phyloP scores from a whole-genome alignment of 2,329 filamentous ascomycete species.

The Dothidotthia symphoricarpi region DNA sequence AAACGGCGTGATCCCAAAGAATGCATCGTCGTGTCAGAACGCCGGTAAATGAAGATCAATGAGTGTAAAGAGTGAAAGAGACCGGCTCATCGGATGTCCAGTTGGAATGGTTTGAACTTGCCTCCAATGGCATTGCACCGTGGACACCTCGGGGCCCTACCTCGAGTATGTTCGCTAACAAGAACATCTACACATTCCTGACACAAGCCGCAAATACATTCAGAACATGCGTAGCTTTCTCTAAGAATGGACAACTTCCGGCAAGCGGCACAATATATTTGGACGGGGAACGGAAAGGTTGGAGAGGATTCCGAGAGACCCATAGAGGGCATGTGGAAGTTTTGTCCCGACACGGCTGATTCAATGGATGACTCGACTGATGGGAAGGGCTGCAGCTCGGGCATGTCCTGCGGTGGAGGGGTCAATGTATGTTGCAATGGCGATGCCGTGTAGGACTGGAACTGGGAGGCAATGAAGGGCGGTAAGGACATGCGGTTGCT shows the following conservation, averaged over 20 bases:
- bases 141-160: conserved; percentile 69
- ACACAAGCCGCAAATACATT: conserved; percentile 93
- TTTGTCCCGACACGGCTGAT: conserved; percentile 66
- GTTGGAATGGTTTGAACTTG: conserved; percentile 79
- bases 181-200: conserved; percentile 81
- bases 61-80: conserved; percentile 5
- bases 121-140: conserved; percentile 76
- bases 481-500: conserved; percentile 61
- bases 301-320: conserved; percentile 62
- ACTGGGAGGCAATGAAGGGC: conserved; percentile 52
- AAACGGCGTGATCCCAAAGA: not conserved
- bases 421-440: conserved; percentile 88
- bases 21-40: conserved; percentile 11
- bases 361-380: conserved; percentile 81
- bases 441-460: conserved; percentile 77
- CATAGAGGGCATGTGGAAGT: conserved; percentile 58
- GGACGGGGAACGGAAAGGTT: conserved; percentile 53
- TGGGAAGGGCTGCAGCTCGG: conserved; percentile 69
- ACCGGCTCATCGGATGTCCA: conserved; percentile 67
- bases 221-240: conserved; percentile 89
- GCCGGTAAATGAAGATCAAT: conserved; percentile 11
- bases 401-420: conserved; percentile 60
- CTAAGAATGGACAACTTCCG: conserved; percentile 72
- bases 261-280: conserved; percentile 92
- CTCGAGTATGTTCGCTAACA: conserved; percentile 68